A percentile compares a stretch with the other conserved stretches of the same genome.
Conservation (phyloP, 164 flowering plant genomes). For the Macadamia tetraphylla region DNA sequence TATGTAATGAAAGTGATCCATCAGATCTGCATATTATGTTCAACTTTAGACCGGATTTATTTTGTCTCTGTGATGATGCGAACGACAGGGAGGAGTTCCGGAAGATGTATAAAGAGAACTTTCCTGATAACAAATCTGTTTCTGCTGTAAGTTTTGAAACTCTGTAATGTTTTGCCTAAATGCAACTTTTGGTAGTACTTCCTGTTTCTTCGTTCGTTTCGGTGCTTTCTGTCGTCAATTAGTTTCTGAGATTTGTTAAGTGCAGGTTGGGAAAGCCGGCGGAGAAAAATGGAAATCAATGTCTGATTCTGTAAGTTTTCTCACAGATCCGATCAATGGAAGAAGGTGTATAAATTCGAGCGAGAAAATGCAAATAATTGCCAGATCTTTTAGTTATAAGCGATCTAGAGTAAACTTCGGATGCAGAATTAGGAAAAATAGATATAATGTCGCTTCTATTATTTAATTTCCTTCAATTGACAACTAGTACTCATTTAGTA, state of each 20-base stretch:
- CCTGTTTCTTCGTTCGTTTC: no score
- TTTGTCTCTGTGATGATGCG: neutral
- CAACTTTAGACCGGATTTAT: neutral
- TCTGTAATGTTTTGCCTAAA: neutral
- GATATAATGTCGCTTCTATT: no score
- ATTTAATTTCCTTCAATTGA: no score
- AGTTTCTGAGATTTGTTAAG: neutral
- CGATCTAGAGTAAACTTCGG: no score
- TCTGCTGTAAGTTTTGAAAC: slow-evolving; percentile 44
- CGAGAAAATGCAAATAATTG: no score
- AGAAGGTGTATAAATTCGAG: no score
- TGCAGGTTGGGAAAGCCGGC: slow-evolving; percentile 82
- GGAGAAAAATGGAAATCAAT: slow-evolving; percentile 78
- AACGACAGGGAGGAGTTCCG: slow-evolving; percentile 71
- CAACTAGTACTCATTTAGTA: no score
- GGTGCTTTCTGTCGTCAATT: neutral
- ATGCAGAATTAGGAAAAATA: neutral
- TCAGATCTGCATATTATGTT: no score
- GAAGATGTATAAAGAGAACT: slow-evolving; percentile 52
- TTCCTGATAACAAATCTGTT: slow-evolving; percentile 75
- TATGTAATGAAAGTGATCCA: no score
- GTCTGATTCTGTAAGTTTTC: slow-evolving; percentile 44
- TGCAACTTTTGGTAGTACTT: neutral
- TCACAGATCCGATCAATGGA: no score
- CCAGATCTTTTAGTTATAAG: no score